Base-by-base conservation (phyloP, 106 monocot genomes). In the Apostasia shenzhenica region DNA sequence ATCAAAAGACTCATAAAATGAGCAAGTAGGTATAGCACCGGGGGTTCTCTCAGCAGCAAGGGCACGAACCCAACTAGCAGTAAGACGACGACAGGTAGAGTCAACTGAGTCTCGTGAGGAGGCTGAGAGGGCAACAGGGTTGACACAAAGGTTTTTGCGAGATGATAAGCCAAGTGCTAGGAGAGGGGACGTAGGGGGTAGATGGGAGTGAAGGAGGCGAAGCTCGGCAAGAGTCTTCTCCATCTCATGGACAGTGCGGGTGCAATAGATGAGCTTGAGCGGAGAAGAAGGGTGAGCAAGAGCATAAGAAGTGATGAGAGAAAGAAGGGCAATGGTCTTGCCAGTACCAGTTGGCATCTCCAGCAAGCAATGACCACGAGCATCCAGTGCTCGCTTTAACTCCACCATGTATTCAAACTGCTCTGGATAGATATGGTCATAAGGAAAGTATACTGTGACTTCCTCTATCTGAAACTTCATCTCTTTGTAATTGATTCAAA, bases 181-280 rank as follows among this genome's bases (percentile, higher is more conserved):
- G 69, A 85, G 73, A 45, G 73, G 70, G 69, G 52, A 41, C 49
- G 55, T 43, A 6, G 57, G 44, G 40, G 87, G 89, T 53, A 85
- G 81, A 67, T 71, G 57, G 71, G 70, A 41, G 74, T 70, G 55
- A 63, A 99, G 81, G 74, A 82, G 75, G 61, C 92, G 89, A 75
- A 99, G 89, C 85, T 99, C 97, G 76, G 97, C 78, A n/a, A 99
- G 92, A 81, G 97, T 99, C 57, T 99, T 99, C 82, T 99, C 97
- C 97, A 99, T 99, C 81, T 99, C 97, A 81, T 99, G 97, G 63
- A 99, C 92, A 54, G 92, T 99, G 81, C 97, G 92, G 52, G 97
- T 99, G 81, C 97, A 99, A 85, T 99, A 99, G 79, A 99, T 56
- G 73, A 92, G 85, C 69, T 90, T 89, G 67, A 84, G 72, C 0